A percentile compares a stretch with the other conserved stretches of the same genome.
Evolutionary conservation across 2,329 filamentous ascomycete species (phyloP).

Genomic region (Calonectria pseudoreteaudii): DNA sequence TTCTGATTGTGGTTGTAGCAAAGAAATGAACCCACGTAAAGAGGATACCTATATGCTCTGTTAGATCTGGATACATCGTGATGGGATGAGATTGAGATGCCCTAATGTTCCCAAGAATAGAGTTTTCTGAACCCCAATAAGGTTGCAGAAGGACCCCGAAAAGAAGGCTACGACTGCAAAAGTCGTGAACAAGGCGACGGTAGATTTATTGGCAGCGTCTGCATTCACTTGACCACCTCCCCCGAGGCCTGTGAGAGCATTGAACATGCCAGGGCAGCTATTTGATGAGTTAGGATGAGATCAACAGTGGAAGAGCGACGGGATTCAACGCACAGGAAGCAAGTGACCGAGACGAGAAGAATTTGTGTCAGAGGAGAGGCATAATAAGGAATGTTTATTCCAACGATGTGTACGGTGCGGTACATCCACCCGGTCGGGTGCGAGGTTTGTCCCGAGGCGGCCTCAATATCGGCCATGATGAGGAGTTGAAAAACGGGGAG

Average conservation of each 20-base stretch:
- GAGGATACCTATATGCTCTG: not conserved
- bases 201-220: not conserved
- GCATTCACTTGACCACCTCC: not conserved
- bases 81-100: not conserved
- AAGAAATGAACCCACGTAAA: slow-evolving; percentile 1
- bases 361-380: not conserved
- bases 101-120: not conserved
- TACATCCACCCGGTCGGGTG: not conserved
- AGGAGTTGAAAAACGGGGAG: not conserved
- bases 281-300: not conserved
- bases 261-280: slow-evolving; percentile 5
- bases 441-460: not conserved
- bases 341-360: not conserved
- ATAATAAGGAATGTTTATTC: not conserved
- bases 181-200: not conserved
- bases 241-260: slow-evolving; percentile 3
- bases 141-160: not conserved
- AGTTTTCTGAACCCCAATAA: slow-evolving; percentile 1
- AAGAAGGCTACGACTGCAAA: slow-evolving; percentile 8
- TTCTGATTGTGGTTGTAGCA: not conserved
- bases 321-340: not conserved
- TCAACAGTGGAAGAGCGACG: not conserved
- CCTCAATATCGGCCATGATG: not conserved
- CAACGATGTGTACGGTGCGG: not conserved
- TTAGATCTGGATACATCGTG: not conserved